Percentiles rank a stretch among this genome's conserved stretches.
These are phyloP conservation scores for Sugiyamaella sp. DNA, from an alignment of 1,139 yeast species.

Conservation along the genomic window DNA sequence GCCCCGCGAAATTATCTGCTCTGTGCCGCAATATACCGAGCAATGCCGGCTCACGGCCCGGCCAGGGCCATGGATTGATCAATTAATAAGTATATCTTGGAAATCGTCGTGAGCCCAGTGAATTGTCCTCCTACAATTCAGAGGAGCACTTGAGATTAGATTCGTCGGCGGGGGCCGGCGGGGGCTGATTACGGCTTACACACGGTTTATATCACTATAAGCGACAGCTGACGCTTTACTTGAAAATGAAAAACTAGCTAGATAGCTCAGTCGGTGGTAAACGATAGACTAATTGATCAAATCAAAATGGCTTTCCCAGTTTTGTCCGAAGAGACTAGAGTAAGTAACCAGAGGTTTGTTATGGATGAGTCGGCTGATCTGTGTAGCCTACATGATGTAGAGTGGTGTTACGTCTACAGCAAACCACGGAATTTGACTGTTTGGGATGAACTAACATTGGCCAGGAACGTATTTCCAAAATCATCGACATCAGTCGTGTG, in stretches of 20 bases:
- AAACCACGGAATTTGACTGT: neutral
- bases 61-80: too few relatives aligned
- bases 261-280: too few relatives aligned
- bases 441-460: neutral
- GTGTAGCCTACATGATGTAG: neutral
- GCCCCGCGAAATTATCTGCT: neutral
- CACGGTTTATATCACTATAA: neutral
- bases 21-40: neutral
- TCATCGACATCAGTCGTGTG: constrained; percentile 81
- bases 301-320: constrained; percentile 13
- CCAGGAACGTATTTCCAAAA: constrained; percentile 79
- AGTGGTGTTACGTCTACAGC: neutral
- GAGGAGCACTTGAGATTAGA: too few relatives aligned
- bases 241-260: neutral
- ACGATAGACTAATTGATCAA: too few relatives aligned
- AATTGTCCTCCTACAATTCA: too few relatives aligned
- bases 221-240: neutral
- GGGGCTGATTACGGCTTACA: neutral
- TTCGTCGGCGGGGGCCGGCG: neutral
- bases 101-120: too few relatives aligned
- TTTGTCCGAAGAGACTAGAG: constrained; percentile 20
- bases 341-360: constrained; percentile 1
- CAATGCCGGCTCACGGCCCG: neutral
- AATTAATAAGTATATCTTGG: too few relatives aligned
- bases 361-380: neutral